A percentile compares a stretch with the other conserved stretches of the same genome.
Conservation (phyloP, 306 rosid species). For the Fragaria ananassa region DNA sequence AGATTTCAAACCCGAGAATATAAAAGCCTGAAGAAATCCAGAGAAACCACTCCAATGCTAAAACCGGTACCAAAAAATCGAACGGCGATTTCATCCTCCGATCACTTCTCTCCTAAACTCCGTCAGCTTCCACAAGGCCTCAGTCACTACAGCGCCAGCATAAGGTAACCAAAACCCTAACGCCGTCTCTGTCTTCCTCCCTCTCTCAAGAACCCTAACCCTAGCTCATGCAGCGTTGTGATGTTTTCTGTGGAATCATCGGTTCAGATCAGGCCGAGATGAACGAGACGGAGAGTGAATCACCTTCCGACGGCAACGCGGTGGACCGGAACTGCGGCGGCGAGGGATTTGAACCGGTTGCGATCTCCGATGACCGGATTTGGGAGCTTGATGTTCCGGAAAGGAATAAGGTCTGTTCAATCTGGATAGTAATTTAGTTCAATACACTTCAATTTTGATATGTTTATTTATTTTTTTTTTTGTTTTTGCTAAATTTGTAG, state of each 20-base stretch:
- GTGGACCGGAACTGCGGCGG: not conserved
- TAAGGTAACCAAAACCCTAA: not conserved
- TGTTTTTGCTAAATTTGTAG: constrained; percentile 25
- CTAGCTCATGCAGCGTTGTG: not conserved
- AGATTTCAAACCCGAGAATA: not conserved
- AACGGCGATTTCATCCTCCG: not conserved
- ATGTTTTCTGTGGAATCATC: not conserved
- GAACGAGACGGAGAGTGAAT: not conserved
- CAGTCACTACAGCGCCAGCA: not conserved
- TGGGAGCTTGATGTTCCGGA: constrained; percentile 80
- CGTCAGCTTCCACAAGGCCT: not conserved
- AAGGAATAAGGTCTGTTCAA: constrained; percentile 77
- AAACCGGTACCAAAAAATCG: not conserved
- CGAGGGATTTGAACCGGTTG: constrained; percentile 72
- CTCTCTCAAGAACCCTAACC: not conserved
- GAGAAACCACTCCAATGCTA: too few species aligned
- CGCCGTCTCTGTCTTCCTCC: not conserved
- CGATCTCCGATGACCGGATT: constrained; percentile 75
- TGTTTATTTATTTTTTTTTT: constrained; percentile 6
- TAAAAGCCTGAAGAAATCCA: not conserved
- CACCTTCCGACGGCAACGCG: not conserved
- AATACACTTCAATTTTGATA: not conserved
- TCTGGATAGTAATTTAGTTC: constrained; percentile 2
- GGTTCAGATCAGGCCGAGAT: not conserved
- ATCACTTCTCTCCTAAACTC: not conserved